Evolutionary conservation across 1,284 basidiomycete genomes (phyloP).

Genomic region (Puccinia coronata): DNA sequence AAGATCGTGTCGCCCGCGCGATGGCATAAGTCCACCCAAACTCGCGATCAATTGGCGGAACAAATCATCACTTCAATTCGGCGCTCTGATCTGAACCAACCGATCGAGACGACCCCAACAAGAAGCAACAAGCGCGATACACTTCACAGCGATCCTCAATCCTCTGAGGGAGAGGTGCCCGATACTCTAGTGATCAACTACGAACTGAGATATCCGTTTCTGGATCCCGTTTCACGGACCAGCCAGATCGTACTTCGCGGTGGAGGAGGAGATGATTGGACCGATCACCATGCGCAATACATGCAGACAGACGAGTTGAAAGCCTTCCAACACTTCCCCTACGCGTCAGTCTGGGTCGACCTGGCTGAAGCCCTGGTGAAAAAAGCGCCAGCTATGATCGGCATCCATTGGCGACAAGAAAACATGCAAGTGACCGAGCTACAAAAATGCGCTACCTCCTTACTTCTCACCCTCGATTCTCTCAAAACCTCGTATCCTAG

Average conservation of each 20-base stretch:
- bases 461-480: constrained; percentile 52
- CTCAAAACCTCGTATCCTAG: constrained; percentile 52
- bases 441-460: constrained; percentile 53
- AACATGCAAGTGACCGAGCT: constrained; percentile 54
- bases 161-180: constrained; percentile 36
- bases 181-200: constrained; percentile 57
- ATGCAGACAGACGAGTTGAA: background rate
- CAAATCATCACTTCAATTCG: constrained; percentile 53
- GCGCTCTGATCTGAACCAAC: background rate
- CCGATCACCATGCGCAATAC: background rate
- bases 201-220: constrained; percentile 56
- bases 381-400: constrained; percentile 53
- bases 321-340: constrained; percentile 55
- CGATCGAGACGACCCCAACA: background rate
- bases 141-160: background rate
- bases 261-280: background rate
- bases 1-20: constrained; percentile 51
- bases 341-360: constrained; percentile 54
- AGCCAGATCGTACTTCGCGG: constrained; percentile 27
- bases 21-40: constrained; percentile 51
- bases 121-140: background rate
- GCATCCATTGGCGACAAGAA: constrained; percentile 57
- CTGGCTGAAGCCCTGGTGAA: constrained; percentile 52
- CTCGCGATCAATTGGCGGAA: constrained; percentile 53
- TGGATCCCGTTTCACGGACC: constrained; percentile 48